A percentile compares a stretch with the other conserved stretches of the same genome.
Conservation (phyloP, 1,139 yeast species). For the Geotrichum restrictum region DNA sequence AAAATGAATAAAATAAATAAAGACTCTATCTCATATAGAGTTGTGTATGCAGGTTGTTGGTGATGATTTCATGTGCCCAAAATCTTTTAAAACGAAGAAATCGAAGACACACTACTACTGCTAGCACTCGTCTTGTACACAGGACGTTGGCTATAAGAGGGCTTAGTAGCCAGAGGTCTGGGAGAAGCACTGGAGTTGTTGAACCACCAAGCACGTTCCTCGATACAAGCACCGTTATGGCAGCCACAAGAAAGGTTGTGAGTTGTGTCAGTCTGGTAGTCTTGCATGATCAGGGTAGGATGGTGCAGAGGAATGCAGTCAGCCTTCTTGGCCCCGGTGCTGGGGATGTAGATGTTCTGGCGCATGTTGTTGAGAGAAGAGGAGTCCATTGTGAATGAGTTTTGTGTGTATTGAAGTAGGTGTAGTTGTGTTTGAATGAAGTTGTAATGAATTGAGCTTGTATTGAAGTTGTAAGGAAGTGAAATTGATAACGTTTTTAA, state of each 20-base stretch:
- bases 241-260: slow-evolving; percentile 49
- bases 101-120: slow-evolving; percentile 14
- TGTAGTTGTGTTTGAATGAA: slow-evolving; percentile 8
- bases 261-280: slow-evolving; percentile 44
- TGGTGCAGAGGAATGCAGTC: slow-evolving; percentile 45
- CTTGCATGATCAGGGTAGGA: slow-evolving; percentile 49
- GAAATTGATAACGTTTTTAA: too few species aligned
- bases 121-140: slow-evolving; percentile 7
- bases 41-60: too few species aligned
- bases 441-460: too few species aligned
- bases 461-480: too few species aligned
- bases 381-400: slow-evolving; percentile 43
- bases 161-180: slow-evolving; percentile 1
- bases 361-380: slow-evolving; percentile 40
- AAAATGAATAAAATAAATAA: too few species aligned
- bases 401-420: neutral
- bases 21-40: too few species aligned
- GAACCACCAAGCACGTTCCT: slow-evolving; percentile 47
- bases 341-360: slow-evolving; percentile 47
- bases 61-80: too few species aligned
- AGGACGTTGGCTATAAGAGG: slow-evolving; percentile 5
- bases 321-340: slow-evolving; percentile 25
- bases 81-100: slow-evolving; percentile 1
- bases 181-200: slow-evolving; percentile 18
- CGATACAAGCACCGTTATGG: slow-evolving; percentile 46